Percentiles rank a stretch among this genome's conserved stretches.
Conservation (phyloP, 176 grass and related monocot genomes). For the Zoysia pacifica region DNA sequence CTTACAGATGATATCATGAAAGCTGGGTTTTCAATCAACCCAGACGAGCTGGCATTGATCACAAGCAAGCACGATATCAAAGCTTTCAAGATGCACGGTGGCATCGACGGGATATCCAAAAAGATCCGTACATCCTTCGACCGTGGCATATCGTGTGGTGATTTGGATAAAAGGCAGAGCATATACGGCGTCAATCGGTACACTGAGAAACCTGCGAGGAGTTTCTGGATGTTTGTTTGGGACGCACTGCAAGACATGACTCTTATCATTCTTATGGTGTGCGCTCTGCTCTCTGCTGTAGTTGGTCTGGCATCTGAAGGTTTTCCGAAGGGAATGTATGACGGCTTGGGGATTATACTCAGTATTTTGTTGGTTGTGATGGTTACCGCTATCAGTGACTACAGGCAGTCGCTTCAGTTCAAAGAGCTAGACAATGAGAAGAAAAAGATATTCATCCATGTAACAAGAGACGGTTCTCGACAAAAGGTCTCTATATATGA, state of each 20-base stretch:
- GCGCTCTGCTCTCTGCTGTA: constrained; percentile 79
- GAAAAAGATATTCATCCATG: constrained; percentile 93
- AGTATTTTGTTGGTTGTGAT: constrained; percentile 91
- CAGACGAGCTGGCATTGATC: constrained; percentile 84
- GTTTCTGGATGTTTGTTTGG: constrained; percentile 96
- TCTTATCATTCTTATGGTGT: constrained; percentile 85
- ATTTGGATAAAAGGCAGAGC: constrained; percentile 61
- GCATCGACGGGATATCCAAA: constrained; percentile 63
- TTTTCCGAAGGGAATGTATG: constrained; percentile 93
- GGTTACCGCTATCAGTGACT: constrained; percentile 94
- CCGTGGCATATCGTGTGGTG: constrained; percentile 47
- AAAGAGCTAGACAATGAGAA: constrained; percentile 97
- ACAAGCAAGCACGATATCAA: constrained; percentile 70
- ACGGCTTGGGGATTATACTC: constrained; percentile 91
- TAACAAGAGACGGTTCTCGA: constrained; percentile 73
- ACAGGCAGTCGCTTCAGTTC: constrained; percentile 93
- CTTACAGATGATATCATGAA: constrained; percentile 71
- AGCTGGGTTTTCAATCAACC: constrained; percentile 70
- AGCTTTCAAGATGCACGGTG: constrained; percentile 67
- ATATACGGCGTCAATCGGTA: constrained; percentile 77
- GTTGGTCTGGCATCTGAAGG: constrained; percentile 90
- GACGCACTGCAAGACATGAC: constrained; percentile 90
- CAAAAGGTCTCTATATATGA: constrained; percentile 89
- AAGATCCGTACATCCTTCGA: constrained; percentile 57
- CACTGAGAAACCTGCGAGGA: constrained; percentile 81